Percentiles rank a stretch among this genome's conserved stretches.
These are phyloP conservation scores for Brassica balearica DNA, from an alignment of 441 rosid species.

Conservation along the genomic window DNA sequence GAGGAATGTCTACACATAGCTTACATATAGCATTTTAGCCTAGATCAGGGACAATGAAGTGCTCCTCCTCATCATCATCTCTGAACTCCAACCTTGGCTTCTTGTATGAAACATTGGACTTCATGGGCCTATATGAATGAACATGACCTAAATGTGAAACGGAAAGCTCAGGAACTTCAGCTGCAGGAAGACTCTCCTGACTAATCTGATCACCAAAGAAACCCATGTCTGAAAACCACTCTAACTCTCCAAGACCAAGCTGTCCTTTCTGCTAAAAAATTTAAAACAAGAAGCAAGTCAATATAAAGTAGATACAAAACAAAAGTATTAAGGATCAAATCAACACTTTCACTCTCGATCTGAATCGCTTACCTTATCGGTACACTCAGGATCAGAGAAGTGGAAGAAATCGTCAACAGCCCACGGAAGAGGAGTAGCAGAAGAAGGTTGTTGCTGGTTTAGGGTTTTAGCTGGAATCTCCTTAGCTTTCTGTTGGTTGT, in stretches of 20 bases:
- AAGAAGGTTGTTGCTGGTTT: constrained; percentile 46
- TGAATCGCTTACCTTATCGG: constrained; percentile 66
- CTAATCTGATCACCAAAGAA: constrained; percentile 70
- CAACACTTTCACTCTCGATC: not conserved
- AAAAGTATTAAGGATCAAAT: not conserved
- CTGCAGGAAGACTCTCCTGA: constrained; percentile 75
- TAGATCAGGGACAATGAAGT: constrained; percentile 90
- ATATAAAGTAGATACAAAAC: not conserved
- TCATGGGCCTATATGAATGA: constrained; percentile 54
- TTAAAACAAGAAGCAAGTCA: constrained; percentile 7
- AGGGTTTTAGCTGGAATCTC: constrained; percentile 50
- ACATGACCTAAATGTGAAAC: constrained; percentile 46
- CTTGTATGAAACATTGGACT: constrained; percentile 67
- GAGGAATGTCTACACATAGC: constrained; percentile 26
- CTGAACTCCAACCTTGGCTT: constrained; percentile 75
- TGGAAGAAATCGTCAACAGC: constrained; percentile 79
- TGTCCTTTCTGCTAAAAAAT: constrained; percentile 51
- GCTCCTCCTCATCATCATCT: constrained; percentile 68
- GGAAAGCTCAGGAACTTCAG: constrained; percentile 92
- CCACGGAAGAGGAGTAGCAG: constrained; percentile 64
- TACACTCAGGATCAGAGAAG: constrained; percentile 67
- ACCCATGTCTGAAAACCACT: constrained; percentile 84
- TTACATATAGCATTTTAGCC: constrained; percentile 52
- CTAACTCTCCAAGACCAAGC: constrained; percentile 82
- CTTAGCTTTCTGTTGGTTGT: constrained; percentile 34